Base-by-base conservation (phyloP, 495 filamentous ascomycete species). In the Aspergillus panamensis region DNA sequence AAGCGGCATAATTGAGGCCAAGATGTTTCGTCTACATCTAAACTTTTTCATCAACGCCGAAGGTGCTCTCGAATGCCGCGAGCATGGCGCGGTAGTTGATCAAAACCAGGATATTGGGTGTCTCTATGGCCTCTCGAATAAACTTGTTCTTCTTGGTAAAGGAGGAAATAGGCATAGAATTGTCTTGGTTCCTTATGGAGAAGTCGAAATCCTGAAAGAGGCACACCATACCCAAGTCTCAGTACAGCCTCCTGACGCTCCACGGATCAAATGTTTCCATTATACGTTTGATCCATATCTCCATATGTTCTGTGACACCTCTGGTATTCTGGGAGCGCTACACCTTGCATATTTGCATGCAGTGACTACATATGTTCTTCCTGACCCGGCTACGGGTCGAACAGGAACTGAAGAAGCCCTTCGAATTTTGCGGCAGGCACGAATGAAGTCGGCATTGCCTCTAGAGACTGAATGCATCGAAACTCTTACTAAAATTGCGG, bases 371-470 rank as follows among this genome's bases (percentile, higher is more conserved):
- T 74, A 72, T 59, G 77, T 75, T 43, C 66, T 87, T 5, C 72
- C 79, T 0, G 86, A 89, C 59, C 68, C 73, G 3, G 63, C 87
- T 1, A 84, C 80, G 0, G 61, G 64, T 0, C 72, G 70, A 25
- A 86, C 82, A 4, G 86, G 86, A 3, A 86, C 82, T 0, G 85
- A 86, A 55, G 73, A 85, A 60, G 66, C 69, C 16, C 64, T 87
- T 7, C 50, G 56, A 0, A 74, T 78, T 32, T 65, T 87, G 6
- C 51, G 53, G 1, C 74, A 73, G 13, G 77, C 78, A 40, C 65
- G 75, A 5, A 65, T 80, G 0, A 62, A 70, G 53, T 84, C 82
- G 1, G 82, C 81, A 39, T 67, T 68, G 4, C 58, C 57, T 0
- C 68, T 87, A 5, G 61, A 69, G 3, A 3, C 51, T 0, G 66